Evolutionary conservation across 345 rosid species (phyloP), one percentile per base, ranked within the genome.

Genomic region (Ailanthus altissimus): DNA sequence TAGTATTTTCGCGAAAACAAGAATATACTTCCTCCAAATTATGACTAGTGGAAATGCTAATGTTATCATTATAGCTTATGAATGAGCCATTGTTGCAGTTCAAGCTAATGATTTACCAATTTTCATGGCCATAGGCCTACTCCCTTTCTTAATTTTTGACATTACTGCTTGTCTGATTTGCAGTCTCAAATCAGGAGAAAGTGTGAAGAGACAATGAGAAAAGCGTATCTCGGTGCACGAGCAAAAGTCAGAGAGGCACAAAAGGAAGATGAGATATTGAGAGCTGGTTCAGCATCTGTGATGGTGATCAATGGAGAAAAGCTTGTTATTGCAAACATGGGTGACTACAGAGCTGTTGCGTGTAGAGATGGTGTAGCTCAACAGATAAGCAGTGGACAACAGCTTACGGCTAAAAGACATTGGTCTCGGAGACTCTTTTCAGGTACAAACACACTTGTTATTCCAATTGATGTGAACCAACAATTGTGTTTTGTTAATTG

Each of bases 341-440:
- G 96, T 16, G 88, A 81, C 67, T 82, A 89, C 18, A 81, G 82
- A 83, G 91, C 84, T 64, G 89, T 93, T 28, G 73, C 91, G 5
- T 93, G 93, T 20, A 84, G 82, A 85, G 85, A 85, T 32, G 94
- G 97, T 4, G 81, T 86, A 73, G 96, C 96, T 80, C 66, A 88
- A 86, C 89, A 89, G 74, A 66, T 84, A 14, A 67, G 81, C 42
- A 81, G 72, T 40, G 83, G 81, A 80, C 82, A 57, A 47, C 79
- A 57, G 77, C 80, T 60, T 73, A 14, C 79, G 2, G 40, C 82
- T 67, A 85, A 14, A 71, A 89, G 77, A 75, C 80, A 60, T 53
- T 91, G 97, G 96, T 63, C 81, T 77, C 88, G 47, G 49, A 81
- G 58, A 54, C 40, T 83, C 66, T 88, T 78, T 81, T 78, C 90